phyloP scores from a whole-genome alignment of 495 filamentous ascomycete species.

The Xylaria curta region DNA sequence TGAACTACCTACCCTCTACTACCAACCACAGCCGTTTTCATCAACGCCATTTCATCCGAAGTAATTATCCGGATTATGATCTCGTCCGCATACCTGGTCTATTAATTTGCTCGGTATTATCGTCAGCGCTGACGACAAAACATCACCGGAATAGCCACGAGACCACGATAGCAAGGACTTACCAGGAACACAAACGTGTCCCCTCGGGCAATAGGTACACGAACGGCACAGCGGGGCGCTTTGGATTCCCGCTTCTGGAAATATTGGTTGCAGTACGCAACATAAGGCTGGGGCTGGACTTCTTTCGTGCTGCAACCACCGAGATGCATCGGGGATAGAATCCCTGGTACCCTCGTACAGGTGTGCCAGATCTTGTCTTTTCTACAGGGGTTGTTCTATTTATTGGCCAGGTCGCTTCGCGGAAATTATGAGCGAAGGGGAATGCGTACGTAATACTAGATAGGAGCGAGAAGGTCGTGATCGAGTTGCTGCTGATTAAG shows the following conservation, averaged over 20 bases:
- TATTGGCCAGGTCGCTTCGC: not conserved
- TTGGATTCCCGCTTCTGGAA: slow-evolving; percentile 7
- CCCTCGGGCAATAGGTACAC: not conserved
- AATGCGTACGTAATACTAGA: not conserved
- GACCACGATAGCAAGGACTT: not conserved
- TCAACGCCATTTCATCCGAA: slow-evolving; percentile 10
- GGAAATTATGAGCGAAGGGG: not conserved
- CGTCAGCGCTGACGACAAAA: slow-evolving; percentile 18
- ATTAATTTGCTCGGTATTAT: slow-evolving; percentile 4
- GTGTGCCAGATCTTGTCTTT: not conserved
- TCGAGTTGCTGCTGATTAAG: slow-evolving; percentile 6
- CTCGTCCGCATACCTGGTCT: not conserved
- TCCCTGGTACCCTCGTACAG: not conserved
- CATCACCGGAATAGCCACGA: not conserved
- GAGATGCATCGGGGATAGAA: not conserved
- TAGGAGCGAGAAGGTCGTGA: not conserved
- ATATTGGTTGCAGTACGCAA: not conserved
- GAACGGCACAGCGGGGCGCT: slow-evolving; percentile 18
- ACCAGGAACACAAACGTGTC: slow-evolving; percentile 17
- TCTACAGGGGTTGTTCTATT: not conserved
- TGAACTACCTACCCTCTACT: not conserved
- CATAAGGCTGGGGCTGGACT: slow-evolving; percentile 13
- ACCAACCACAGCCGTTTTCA: not conserved
- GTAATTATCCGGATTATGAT: slow-evolving; percentile 13
- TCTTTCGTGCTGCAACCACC: not conserved